Percentiles rank a stretch among this genome's conserved stretches.
Evolutionary conservation across 176 grass and related monocot species (phyloP).

Genomic region (Hordeum vulgare): DNA sequence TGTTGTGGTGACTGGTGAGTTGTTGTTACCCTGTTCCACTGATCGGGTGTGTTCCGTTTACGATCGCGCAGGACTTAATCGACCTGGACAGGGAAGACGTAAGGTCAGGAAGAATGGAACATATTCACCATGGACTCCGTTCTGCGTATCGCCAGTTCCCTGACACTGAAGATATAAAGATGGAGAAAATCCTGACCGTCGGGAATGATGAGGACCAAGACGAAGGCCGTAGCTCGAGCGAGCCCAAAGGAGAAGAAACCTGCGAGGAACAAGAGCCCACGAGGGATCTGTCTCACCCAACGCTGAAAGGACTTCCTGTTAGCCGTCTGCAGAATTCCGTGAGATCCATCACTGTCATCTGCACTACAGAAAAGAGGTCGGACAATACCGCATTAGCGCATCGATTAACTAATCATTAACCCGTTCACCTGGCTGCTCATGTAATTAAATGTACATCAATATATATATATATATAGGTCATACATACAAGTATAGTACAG

Average conservation of each 20-base stretch:
- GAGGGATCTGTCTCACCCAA: slow-evolving; percentile 52
- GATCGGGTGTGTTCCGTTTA: background rate
- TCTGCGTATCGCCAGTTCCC: slow-evolving; percentile 59
- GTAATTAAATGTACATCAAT: slow-evolving; percentile 20
- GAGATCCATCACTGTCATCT: slow-evolving; percentile 36
- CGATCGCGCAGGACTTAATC: slow-evolving; percentile 55
- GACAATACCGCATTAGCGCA: background rate
- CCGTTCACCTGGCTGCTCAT: background rate
- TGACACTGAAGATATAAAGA: slow-evolving; percentile 20
- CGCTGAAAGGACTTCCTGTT: slow-evolving; percentile 43
- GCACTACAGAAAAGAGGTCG: slow-evolving; percentile 40
- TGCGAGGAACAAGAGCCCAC: background rate
- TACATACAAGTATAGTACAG: slow-evolving; percentile 2
- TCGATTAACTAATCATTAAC: slow-evolving; percentile 5
- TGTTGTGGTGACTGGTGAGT: background rate
- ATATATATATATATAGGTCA: slow-evolving; percentile 25
- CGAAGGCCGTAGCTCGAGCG: slow-evolving; percentile 18
- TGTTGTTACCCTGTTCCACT: background rate
- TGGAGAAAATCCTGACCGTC: slow-evolving; percentile 21
- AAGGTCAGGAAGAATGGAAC: slow-evolving; percentile 55
- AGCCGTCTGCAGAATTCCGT: slow-evolving; percentile 38
- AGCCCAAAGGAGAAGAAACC: slow-evolving; percentile 15
- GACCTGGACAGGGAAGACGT: slow-evolving; percentile 75
- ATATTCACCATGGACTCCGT: slow-evolving; percentile 58
- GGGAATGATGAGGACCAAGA: slow-evolving; percentile 18